These are phyloP conservation scores for Cnidoscolus chayamansa DNA, from an alignment of 441 rosid genomes.

Conservation along the genomic window DNA sequence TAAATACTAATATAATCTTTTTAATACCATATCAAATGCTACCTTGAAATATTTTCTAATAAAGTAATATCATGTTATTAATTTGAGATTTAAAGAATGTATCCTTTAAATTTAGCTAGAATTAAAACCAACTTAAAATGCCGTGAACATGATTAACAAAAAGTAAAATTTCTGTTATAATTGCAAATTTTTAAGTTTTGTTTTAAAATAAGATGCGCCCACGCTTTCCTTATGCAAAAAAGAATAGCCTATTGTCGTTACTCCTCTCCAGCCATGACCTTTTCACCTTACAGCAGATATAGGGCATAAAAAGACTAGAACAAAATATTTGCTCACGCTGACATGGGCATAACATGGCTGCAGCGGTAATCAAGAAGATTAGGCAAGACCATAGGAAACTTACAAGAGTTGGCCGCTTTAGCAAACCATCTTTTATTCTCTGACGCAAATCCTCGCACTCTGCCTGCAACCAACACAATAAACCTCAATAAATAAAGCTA, in stretches of 20 bases:
- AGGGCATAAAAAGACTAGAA: constrained; percentile 5
- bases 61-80: too few relatives aligned
- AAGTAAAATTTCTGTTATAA: too few relatives aligned
- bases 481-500: constrained; percentile 21
- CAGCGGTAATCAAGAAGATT: not conserved
- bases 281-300: not conserved
- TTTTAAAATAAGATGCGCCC: not conserved
- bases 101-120: too few relatives aligned
- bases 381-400: constrained; percentile 24
- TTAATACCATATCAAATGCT: too few relatives aligned
- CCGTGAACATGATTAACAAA: too few relatives aligned
- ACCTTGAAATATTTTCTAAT: too few relatives aligned
- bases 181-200: too few relatives aligned
- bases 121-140: too few relatives aligned
- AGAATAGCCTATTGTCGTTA: not conserved
- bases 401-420: constrained; percentile 48
- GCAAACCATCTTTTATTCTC: constrained; percentile 37
- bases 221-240: not conserved
- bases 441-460: constrained; percentile 48
- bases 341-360: not conserved
- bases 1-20: too few relatives aligned
- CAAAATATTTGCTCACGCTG: not conserved
- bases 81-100: too few relatives aligned
- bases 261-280: not conserved
- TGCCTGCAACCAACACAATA: constrained; percentile 40